Conservation (phyloP, 1,139 yeast species). For the Sugiyamaella novakii region DNA sequence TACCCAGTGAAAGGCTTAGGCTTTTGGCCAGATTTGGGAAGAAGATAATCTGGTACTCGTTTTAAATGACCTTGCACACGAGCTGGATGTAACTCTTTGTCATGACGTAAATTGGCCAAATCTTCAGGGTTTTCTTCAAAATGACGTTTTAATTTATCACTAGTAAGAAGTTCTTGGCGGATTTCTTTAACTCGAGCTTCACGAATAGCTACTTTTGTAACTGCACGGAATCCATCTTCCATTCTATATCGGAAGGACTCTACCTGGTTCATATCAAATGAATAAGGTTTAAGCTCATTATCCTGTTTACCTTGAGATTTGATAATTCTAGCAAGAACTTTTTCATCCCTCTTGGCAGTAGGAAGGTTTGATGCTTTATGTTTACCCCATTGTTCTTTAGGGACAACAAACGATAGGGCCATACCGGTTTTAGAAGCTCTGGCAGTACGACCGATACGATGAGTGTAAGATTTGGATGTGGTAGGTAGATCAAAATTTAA, state of each 20-base stretch:
- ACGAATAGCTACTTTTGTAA: conserved; percentile 84
- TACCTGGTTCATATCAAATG: conserved; percentile 88
- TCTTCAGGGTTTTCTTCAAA: conserved; percentile 99
- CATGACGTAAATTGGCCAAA: conserved; percentile 84
- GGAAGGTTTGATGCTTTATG: conserved; percentile 77
- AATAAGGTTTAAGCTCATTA: conserved; percentile 65
- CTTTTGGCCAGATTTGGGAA: conserved; percentile 60
- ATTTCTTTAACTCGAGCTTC: conserved; percentile 93
- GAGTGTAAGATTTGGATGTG: conserved; percentile 86
- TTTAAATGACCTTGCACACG: conserved; percentile 84
- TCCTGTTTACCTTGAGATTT: conserved; percentile 72
- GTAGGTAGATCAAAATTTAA: conserved; percentile 93
- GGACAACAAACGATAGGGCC: conserved; percentile 90
- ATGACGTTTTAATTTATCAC: conserved; percentile 89
- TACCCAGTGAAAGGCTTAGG: conserved; percentile 56
- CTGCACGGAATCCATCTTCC: conserved; percentile 96
- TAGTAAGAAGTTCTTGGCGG: conserved; percentile 80
- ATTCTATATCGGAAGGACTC: conserved; percentile 96
- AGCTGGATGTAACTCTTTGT: conserved; percentile 80
- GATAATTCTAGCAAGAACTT: conserved; percentile 72
- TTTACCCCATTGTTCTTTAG: conserved; percentile 80
- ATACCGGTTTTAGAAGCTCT: conserved; percentile 96
- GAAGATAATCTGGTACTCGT: conserved; percentile 86
- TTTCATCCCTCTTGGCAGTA: conserved; percentile 82
- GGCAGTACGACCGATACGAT: conserved; percentile 96